Base-by-base conservation (phyloP, 2,329 filamentous ascomycete genomes). In the Xylaria sp. region DNA sequence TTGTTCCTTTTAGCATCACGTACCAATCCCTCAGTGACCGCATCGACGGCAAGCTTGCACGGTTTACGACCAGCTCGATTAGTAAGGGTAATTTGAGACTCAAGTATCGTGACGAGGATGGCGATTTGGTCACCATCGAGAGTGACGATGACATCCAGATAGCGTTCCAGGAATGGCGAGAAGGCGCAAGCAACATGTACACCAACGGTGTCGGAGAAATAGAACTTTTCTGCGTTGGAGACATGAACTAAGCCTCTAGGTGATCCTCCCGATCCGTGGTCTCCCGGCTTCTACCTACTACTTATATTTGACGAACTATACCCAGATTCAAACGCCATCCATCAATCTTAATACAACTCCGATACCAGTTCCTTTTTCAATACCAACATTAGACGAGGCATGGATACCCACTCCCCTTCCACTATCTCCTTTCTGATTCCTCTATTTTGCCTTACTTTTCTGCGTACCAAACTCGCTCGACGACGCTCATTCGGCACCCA, bases 71-170 rank as follows among this genome's bases (percentile, higher is more conserved):
- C 70, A 91, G 92, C 74, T 94, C 91, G 56, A 94, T 97, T 72
- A 89, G 89, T 70, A 90, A 87, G 72, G 91, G 92, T 65, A 89
- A 90, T 68, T 87, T 97, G 70, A 92, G 93, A 78, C 81, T 99
- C 59, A 91, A 93, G 65, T 99, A 98, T 77, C 86, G 89, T 54
- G 95, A 99, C 73, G 91, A 94, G 72, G 95, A 99, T 69, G 92
- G 92, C 51, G 95, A 98, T 73, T 94, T 90, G 74, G 92, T 99
- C 64, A 94, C 90, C 54, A 97, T 99, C 57, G 91, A 95, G 75
- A 94, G 91, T 64, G 95, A 99, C 72, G 95, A 99, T 72, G 95
- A 97, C 69, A 95, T 99, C 45, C 92, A 96, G 72, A 93, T 95
- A 70, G 95, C 95, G 4, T 97, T 99, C 74, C 89, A 94, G 76